Evolutionary conservation across 2,329 filamentous ascomycete genomes (phyloP).

Genomic region (Sporothrix inflata): DNA sequence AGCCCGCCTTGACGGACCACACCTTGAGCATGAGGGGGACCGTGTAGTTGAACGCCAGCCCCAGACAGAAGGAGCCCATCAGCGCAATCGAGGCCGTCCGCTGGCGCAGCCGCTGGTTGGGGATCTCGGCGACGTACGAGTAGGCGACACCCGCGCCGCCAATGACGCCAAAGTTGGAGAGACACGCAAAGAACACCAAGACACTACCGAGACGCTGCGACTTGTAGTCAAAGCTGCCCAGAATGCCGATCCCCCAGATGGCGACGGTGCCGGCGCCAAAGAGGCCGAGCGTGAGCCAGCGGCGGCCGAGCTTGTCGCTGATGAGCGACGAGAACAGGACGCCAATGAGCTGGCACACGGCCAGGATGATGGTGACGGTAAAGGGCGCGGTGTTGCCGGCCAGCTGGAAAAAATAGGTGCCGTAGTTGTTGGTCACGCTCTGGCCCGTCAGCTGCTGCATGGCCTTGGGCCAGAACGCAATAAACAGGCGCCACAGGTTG

Average conservation of each 20-base stretch:
- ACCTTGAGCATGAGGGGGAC: slow-evolving; percentile 23
- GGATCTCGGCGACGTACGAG: slow-evolving; percentile 24
- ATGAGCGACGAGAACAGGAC: slow-evolving; percentile 6
- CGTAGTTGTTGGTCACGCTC: slow-evolving; percentile 24
- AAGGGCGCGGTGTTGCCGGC: slow-evolving; percentile 21
- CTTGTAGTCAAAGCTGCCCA: slow-evolving; percentile 21
- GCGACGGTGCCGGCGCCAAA: slow-evolving; percentile 16
- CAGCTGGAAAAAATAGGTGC: slow-evolving; percentile 24
- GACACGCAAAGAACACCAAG: slow-evolving; percentile 16
- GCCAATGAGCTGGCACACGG: slow-evolving; percentile 21
- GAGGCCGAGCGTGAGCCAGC: slow-evolving; percentile 20
- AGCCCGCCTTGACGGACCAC: slow-evolving; percentile 20
- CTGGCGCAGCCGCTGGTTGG: slow-evolving; percentile 19
- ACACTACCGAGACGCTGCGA: slow-evolving; percentile 8
- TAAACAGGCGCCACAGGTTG: slow-evolving; percentile 26
- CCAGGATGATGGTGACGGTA: slow-evolving; percentile 19
- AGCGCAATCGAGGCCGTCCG: slow-evolving; percentile 20
- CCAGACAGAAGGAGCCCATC: slow-evolving; percentile 20
- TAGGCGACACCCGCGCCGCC: slow-evolving; percentile 23
- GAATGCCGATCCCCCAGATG: slow-evolving; percentile 18
- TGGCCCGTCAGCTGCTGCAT: slow-evolving; percentile 25
- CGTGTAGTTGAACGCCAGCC: slow-evolving; percentile 22
- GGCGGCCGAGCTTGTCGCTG: slow-evolving; percentile 15
- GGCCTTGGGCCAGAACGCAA: slow-evolving; percentile 23
- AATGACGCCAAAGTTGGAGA: slow-evolving; percentile 26